A percentile compares a stretch with the other conserved stretches of the same genome.
Conservation (phyloP, 2,329 filamentous ascomycete genomes). For the Aspergillus eucalypticola region DNA sequence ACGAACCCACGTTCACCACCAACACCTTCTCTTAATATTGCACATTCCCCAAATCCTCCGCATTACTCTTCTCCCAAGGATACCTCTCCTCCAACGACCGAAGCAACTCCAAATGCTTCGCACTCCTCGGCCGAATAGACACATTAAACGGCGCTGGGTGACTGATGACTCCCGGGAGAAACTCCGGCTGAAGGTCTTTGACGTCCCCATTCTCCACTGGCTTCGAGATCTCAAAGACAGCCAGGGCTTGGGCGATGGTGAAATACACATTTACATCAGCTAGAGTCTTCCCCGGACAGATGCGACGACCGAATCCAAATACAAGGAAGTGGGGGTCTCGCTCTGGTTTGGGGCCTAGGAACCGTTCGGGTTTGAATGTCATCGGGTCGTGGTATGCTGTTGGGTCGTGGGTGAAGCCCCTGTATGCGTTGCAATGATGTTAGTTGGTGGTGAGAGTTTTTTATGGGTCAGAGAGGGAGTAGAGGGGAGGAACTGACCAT, state of each 20-base stretch:
- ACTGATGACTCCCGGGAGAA: constrained; percentile 17
- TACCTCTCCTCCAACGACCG: constrained; percentile 6
- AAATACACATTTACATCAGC: constrained; percentile 24
- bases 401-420: constrained; percentile 10
- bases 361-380: constrained; percentile 10
- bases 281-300: constrained; percentile 24
- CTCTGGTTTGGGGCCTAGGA: constrained; percentile 28
- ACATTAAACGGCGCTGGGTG: constrained; percentile 13
- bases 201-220: constrained; percentile 15
- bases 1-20: not conserved
- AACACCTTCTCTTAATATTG: not conserved
- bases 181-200: constrained; percentile 15
- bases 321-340: constrained; percentile 36
- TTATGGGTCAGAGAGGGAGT: no score
- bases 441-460: not conserved
- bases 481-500: constrained; percentile 30
- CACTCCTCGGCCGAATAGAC: constrained; percentile 13
- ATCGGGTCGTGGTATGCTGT: constrained; percentile 5
- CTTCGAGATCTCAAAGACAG: constrained; percentile 23
- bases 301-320: constrained; percentile 26
- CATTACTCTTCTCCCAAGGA: constrained; percentile 20
- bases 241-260: constrained; percentile 18
- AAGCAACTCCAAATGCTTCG: constrained; percentile 14
- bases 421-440: not conserved
- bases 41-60: constrained; percentile 8